Base-by-base conservation (phyloP, 345 rosid species). In the Salix arbutifolia region DNA sequence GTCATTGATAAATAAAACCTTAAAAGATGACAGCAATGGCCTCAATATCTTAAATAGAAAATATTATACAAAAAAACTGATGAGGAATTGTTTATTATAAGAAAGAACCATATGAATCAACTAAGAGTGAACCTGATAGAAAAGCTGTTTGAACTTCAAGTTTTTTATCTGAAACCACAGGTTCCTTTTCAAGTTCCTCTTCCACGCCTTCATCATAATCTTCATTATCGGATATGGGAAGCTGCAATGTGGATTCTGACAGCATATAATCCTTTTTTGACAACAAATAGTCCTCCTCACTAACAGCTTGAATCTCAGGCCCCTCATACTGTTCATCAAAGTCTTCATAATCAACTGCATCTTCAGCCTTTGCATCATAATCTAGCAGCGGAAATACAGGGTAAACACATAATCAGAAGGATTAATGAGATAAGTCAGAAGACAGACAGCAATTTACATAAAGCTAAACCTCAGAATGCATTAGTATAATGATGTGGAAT, bases 321-420 rank as follows among this genome's bases (percentile, higher is more conserved):
- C 97, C 97, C 74, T 96, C 99, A 60, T 93, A 96, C 79, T 89
- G 91, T 88, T 96, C 99, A 74, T 96, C 99, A 77, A 96, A 80
- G 85, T 96, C 98, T 81, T 93, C 96, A 80, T 92, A 96, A 83
- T 96, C 95, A 83, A 93, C 87, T 25, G 98, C 98, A 91, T 92
- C 90, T 88, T 93, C 99, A 35, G 93, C 91, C 88, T 96, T 92
- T 84, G 89, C 90, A 82, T 88, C 86, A 85, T 92, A 93, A 91
- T 92, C 99, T 96, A 84, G 77, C 73, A 82, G 69, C n/a, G 77
- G 67, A 77, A 83, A 85, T 74, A 72, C 78, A 77, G 77, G 77
- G 73, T 73, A 60, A 78, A 78, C 11, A 50, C 61, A 75, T 17
- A 69, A 86, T 77, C 75, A 82, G 76, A 83, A 76, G 67, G 74